Percentiles rank a stretch among this genome's conserved stretches.
Evolutionary conservation across 768 basidiomycete species (phyloP).

Genomic region (Russula ochroleuca): DNA sequence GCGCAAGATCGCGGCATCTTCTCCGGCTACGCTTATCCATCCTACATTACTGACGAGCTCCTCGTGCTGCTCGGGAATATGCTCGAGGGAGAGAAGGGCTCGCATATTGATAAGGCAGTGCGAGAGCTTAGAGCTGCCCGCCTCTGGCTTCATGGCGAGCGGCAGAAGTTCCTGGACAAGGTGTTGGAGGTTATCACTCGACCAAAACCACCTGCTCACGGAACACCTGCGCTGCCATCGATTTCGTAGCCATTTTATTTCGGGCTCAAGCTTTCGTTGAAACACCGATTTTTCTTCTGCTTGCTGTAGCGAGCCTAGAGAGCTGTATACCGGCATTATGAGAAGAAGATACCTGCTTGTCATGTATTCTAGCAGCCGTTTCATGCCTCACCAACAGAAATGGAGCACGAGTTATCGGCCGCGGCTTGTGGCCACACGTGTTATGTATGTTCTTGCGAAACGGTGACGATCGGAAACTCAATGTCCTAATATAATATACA

Average conservation of each 20-base stretch:
- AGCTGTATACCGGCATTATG: background rate
- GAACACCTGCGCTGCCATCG: background rate
- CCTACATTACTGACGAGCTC: conserved; percentile 1
- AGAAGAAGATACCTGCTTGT: background rate
- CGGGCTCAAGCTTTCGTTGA: too few relatives aligned
- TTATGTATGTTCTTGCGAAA: too few relatives aligned
- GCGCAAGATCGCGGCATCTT: background rate
- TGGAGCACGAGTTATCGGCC: too few relatives aligned
- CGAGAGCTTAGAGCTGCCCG: background rate
- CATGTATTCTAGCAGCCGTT: too few relatives aligned
- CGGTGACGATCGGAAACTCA: too few relatives aligned
- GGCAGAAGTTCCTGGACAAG: background rate
- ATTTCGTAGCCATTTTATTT: background rate
- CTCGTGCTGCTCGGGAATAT: conserved; percentile 4
- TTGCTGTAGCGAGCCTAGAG: background rate
- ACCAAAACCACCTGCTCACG: background rate
- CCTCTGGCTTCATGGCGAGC: background rate
- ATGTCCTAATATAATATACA: too few relatives aligned
- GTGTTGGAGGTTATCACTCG: background rate
- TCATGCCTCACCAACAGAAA: too few relatives aligned
- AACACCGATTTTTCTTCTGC: background rate
- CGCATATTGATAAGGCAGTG: conserved; percentile 6
- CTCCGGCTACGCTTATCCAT: background rate
- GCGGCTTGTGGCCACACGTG: too few relatives aligned
- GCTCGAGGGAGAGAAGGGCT: background rate